Evolutionary conservation across 108 stramenopile genomes (phyloP), one percentile per base, ranked within the genome.

Genomic region (Discostella pseudostelligera): DNA sequence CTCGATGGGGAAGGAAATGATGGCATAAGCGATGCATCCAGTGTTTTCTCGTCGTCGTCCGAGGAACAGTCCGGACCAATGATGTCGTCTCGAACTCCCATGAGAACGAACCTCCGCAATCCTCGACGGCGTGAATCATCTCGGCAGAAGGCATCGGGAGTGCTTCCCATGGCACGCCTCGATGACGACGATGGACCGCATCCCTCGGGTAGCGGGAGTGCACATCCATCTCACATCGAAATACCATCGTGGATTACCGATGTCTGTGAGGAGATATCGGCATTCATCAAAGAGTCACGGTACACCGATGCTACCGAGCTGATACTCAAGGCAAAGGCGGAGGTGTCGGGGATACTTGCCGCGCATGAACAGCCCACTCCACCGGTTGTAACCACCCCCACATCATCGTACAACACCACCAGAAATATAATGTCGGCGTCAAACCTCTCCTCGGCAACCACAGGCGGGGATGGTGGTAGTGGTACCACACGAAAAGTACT

Each of bases 231-330:
- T 36, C 56, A 77, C 37, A 83, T 93, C 63, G 87, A 85, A 47
- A 70, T 93, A 25, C 91, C 91, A 24, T 45, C 85, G 1, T 89
- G 82, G 81, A 50, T 93, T 32, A 82, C 76, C 21, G 91, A 93
- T 72, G 67, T 82, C 14, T 73, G 65, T 0, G 91, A 93, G 63
- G 91, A 93, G 73, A 78, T 89, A 17, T 59, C 81, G 10, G 85
- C 91, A 14, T 89, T 88, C 54, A 80, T 89, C 54, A 87, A 89
- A 62, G 91, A 93, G 56, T 86, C 85, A 28, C 70, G 91, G 5
- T 93, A 89, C 67, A 78, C 83, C 13, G 88, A 89, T 72, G 87
- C 83, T n/a, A 86, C 88, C 19, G 88, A 89, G 9, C 69, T 89
- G 8, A 83, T 85, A 64, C 50, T 84, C 29, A 93, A 87, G 64